These are phyloP conservation scores for Saturnispora ahearnii DNA, from an alignment of 805 yeast genomes.

Conservation along the genomic window DNA sequence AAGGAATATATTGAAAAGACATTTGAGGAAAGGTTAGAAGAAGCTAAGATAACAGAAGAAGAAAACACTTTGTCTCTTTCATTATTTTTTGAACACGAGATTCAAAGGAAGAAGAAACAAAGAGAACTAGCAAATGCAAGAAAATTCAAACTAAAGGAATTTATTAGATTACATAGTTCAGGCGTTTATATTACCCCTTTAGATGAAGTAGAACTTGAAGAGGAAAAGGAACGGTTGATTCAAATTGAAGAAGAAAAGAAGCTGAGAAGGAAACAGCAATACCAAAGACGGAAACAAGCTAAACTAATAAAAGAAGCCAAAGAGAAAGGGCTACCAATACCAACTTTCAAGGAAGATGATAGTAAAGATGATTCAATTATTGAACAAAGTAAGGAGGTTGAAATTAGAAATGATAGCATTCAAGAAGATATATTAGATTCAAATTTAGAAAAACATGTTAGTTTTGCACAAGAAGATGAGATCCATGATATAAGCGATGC, in stretches of 20 bases:
- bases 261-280: constrained; percentile 26
- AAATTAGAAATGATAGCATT: not conserved
- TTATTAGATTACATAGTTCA: constrained; percentile 42
- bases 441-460: not conserved
- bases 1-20: constrained; percentile 42
- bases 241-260: constrained; percentile 32
- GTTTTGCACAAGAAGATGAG: constrained; percentile 10
- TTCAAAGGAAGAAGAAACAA: constrained; percentile 68
- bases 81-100: constrained; percentile 75
- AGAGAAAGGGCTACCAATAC: constrained; percentile 4
- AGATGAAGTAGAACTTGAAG: constrained; percentile 46
- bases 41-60: constrained; percentile 80
- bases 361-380: not conserved
- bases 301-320: constrained; percentile 8
- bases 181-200: constrained; percentile 50
- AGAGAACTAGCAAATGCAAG: constrained; percentile 61
- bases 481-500: constrained; percentile 12
- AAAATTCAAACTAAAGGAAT: constrained; percentile 51
- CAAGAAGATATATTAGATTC: constrained; percentile 6
- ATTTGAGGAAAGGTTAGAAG: constrained; percentile 64
- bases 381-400: too few relatives aligned
- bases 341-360: not conserved
- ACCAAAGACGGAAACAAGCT: constrained; percentile 13
- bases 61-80: constrained; percentile 65
- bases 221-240: constrained; percentile 27